Conservation (phyloP, 2,329 filamentous ascomycete species). For the Penicillium sp. region DNA sequence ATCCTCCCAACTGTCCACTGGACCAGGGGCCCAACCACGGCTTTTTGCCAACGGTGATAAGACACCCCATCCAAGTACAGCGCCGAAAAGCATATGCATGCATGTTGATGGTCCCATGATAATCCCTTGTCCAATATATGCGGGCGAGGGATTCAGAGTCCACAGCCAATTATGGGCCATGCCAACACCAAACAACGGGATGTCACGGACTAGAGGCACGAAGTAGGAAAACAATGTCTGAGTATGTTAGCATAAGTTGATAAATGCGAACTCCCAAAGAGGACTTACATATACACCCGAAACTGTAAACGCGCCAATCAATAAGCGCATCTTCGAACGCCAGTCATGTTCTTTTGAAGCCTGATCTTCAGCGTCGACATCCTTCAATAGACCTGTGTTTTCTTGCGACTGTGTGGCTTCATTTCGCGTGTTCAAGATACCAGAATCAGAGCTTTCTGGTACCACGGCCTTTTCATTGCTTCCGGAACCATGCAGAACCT, state of each 20-base stretch:
- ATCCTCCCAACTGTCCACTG: conserved; percentile 82
- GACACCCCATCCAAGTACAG: conserved; percentile 84
- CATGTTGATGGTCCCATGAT: conserved; percentile 98
- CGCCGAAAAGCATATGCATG: conserved; percentile 90
- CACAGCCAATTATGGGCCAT: conserved; percentile 85
- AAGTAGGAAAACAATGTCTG: conserved; percentile 89
- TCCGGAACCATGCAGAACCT: conserved; percentile 73
- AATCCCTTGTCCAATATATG: conserved; percentile 94
- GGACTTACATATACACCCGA: conserved; percentile 54
- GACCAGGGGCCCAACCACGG: conserved; percentile 84
- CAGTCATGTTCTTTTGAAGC: conserved; percentile 53
- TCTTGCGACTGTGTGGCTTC: conserved; percentile 35
- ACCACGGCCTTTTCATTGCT: conserved; percentile 46
- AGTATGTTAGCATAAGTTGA: conserved; percentile 14
- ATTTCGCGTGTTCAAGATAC: conserved; percentile 27
- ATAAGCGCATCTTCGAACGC: conserved; percentile 62
- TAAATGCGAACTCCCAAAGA: background rate
- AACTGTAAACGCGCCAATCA: conserved; percentile 60
- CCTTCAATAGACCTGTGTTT: conserved; percentile 50
- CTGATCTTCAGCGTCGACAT: conserved; percentile 37
- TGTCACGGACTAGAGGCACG: conserved; percentile 75
- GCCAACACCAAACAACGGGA: conserved; percentile 79
- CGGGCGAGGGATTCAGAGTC: conserved; percentile 95
- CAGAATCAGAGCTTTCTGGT: background rate
- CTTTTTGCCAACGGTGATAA: conserved; percentile 85